Evolutionary conservation across 2,329 filamentous ascomycete species (phyloP).

Genomic region (Cladosporium sp.): DNA sequence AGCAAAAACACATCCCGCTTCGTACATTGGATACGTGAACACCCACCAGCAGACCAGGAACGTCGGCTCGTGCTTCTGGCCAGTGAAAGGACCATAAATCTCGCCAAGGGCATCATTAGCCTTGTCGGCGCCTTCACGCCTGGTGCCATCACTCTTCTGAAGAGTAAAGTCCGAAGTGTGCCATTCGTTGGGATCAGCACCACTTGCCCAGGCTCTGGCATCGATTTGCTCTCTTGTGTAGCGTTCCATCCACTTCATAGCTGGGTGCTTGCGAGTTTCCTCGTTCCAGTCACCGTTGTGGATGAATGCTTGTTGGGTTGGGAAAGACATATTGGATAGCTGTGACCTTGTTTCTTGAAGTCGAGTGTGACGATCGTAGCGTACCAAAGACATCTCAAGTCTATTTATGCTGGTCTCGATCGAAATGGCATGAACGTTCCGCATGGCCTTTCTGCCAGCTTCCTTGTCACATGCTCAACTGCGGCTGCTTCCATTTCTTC

Average conservation of each 20-base stretch:
- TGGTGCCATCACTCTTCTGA: background rate
- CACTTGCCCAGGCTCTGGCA: slow-evolving; percentile 18
- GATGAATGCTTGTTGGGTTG: slow-evolving; percentile 30
- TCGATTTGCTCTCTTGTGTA: slow-evolving; percentile 26
- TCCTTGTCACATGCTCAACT: background rate
- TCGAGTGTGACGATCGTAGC: background rate
- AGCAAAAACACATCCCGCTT: background rate
- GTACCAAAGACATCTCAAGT: background rate
- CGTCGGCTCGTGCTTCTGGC: background rate
- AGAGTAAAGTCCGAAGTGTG: background rate
- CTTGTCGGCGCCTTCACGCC: background rate
- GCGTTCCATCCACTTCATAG: slow-evolving; percentile 33
- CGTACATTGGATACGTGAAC: background rate
- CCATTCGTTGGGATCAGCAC: background rate
- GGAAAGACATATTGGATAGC: background rate
- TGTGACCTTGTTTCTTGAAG: background rate
- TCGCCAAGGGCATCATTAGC: background rate
- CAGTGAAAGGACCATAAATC: background rate
- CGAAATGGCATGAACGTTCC: background rate
- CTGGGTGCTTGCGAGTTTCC: slow-evolving; percentile 29
- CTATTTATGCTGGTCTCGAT: no score
- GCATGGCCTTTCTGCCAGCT: background rate
- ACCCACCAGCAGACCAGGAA: background rate
- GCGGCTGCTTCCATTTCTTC: background rate
- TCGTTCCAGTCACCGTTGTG: slow-evolving; percentile 28